Conservation (phyloP, 2,329 filamentous ascomycete species). For the Aspergillus sojae region DNA sequence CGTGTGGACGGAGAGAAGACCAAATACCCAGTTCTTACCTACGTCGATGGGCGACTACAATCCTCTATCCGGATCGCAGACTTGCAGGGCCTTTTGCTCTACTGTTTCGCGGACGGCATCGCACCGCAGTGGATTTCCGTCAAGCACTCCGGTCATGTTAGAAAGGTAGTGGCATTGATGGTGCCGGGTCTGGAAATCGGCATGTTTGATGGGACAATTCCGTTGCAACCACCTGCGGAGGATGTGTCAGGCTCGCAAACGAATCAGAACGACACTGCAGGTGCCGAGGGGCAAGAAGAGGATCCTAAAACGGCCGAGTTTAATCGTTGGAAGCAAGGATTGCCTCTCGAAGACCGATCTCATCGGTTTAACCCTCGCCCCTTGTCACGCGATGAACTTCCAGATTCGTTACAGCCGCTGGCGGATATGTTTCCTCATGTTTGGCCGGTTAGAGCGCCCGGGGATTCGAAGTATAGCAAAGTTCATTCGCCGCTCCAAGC, state of each 20-base stretch:
- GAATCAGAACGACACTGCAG: conserved; percentile 2
- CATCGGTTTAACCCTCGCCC: conserved; percentile 37
- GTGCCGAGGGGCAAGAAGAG: conserved; percentile 15
- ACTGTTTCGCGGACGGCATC: conserved; percentile 63
- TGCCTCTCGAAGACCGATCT: conserved; percentile 36
- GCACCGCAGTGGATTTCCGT: conserved; percentile 67
- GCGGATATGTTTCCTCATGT: conserved; percentile 82
- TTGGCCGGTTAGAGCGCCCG: conserved; percentile 86
- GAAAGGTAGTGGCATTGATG: conserved; percentile 86
- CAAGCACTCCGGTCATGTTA: conserved; percentile 57
- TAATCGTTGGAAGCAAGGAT: conserved; percentile 43
- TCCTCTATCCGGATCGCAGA: conserved; percentile 60
- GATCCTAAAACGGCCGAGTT: conserved; percentile 35
- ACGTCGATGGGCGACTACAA: conserved; percentile 57
- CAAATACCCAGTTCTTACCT: conserved; percentile 57
- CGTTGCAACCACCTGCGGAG: conserved; percentile 36
- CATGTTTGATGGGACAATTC: conserved; percentile 73
- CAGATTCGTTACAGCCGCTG: conserved; percentile 64
- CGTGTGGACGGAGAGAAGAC: conserved; percentile 45
- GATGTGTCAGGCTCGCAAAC: not conserved
- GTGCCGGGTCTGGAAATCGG: conserved; percentile 86
- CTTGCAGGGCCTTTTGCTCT: conserved; percentile 61
- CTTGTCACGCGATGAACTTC: conserved; percentile 35
- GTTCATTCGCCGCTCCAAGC: conserved; percentile 86
- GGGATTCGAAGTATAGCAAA: conserved; percentile 76